Conservation (phyloP, 176 grass and related monocot species). For the Rhipidocladum racemiflorum region DNA sequence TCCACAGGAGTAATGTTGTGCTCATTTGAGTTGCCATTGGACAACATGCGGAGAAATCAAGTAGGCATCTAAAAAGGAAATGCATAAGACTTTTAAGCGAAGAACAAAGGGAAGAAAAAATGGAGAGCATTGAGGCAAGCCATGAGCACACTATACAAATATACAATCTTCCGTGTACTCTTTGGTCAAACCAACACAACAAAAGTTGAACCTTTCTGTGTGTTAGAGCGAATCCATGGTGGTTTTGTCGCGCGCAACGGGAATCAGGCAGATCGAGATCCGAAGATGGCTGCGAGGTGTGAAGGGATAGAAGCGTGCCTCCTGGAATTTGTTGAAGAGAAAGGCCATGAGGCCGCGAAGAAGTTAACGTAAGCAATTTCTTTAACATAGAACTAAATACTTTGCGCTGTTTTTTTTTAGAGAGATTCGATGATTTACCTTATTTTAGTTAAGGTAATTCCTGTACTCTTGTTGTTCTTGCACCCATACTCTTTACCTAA, state of each 20-base stretch:
- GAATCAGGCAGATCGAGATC: conserved; percentile 31
- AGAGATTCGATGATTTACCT: too few species aligned
- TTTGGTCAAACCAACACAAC: not conserved
- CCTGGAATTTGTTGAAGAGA: conserved; percentile 67
- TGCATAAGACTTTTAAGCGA: not conserved
- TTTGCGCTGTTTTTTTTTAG: too few species aligned
- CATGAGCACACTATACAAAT: not conserved
- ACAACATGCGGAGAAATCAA: not conserved
- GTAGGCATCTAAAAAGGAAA: not conserved
- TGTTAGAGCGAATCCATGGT: not conserved
- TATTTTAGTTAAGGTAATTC: too few species aligned
- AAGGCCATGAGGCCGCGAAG: conserved; percentile 41
- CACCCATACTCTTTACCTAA: too few species aligned
- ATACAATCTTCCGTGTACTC: not conserved
- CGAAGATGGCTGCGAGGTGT: not conserved
- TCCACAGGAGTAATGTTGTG: not conserved
- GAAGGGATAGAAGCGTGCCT: conserved; percentile 24
- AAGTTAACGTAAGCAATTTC: not conserved
- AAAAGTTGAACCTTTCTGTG: too few species aligned
- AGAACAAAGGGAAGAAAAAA: not conserved
- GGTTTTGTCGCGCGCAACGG: not conserved
- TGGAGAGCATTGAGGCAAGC: too few species aligned
- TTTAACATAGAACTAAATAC: not conserved
- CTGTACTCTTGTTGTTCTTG: too few species aligned
- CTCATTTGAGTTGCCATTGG: not conserved